Evolutionary conservation across 305 asterid species (phyloP).

Genomic region (Plantago coronopus): DNA sequence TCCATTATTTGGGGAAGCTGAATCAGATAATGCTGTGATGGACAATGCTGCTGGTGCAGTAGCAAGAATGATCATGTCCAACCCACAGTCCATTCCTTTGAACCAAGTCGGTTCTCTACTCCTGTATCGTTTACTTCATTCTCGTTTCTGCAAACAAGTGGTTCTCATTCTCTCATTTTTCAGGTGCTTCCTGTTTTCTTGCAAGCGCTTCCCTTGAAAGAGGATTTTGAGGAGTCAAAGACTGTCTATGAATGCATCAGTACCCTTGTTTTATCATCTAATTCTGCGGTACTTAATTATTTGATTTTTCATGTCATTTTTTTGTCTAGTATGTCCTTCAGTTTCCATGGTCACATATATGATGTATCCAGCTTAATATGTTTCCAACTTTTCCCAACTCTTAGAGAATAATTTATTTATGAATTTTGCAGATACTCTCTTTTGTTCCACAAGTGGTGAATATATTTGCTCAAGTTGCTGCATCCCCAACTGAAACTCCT

Average conservation of each 20-base stretch:
- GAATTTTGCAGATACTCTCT: constrained; percentile 59
- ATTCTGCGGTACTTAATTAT: constrained; percentile 59
- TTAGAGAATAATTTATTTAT: constrained; percentile 9
- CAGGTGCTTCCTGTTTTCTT: constrained; percentile 91
- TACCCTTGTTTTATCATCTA: constrained; percentile 77
- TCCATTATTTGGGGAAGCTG: constrained; percentile 86
- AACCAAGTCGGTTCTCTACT: constrained; percentile 59
- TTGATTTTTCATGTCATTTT: constrained; percentile 18
- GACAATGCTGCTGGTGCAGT: constrained; percentile 99
- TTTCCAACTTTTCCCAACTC: constrained; percentile 2
- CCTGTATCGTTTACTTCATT: constrained; percentile 4
- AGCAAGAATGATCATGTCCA: constrained; percentile 92
- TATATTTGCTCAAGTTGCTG: constrained; percentile 85
- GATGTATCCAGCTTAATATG: too few species aligned
- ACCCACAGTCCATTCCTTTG: constrained; percentile 78
- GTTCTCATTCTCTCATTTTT: constrained; percentile 20
- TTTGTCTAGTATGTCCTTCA: constrained; percentile 11
- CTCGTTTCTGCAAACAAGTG: constrained; percentile 18
- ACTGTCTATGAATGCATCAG: constrained; percentile 87
- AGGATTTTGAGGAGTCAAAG: constrained; percentile 85
- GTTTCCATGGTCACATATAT: constrained; percentile 1
- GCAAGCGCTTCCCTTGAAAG: constrained; percentile 93
- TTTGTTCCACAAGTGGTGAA: constrained; percentile 79
- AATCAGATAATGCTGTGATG: constrained; percentile 93
- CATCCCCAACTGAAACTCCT: constrained; percentile 75